Evolutionary conservation across 2,329 filamentous ascomycete genomes (phyloP), one percentile per base, ranked within the genome.

Genomic region (Paraconiothyrium brasiliense): DNA sequence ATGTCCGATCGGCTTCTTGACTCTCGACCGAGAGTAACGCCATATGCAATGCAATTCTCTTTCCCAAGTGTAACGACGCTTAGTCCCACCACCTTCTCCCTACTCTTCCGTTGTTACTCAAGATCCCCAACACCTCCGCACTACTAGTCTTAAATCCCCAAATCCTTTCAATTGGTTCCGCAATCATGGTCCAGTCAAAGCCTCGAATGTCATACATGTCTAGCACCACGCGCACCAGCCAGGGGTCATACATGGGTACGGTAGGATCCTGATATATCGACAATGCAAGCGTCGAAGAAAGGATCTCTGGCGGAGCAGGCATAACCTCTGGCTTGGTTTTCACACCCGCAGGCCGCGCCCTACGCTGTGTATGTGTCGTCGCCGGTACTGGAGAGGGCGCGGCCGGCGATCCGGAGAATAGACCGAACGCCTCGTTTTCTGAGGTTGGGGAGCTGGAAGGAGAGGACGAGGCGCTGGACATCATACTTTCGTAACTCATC

Each of bases 181-280:
- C 72, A 50, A 79, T 77, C n/a, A 67, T 70, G 67, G 70, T 78
- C 77, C 77, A 79, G 56, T 73, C 72, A n/a, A 78, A 64, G 0
- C 73, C 67, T 4, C 73, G 64, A 8, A 74, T 69, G 58, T 79
- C 77, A 58, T 72, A 72, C 59, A 79, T 61, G 54, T 78, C 74
- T 10, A 79, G 70, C 14, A 79, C 76, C 8, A 75, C 69, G 13
- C 72, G 66, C 6, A 79, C 76, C 14, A 79, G 71, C 74, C 72
- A 78, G 14, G 76, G 76, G 43, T 74, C 73, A 52, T 72, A 71
- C 71, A 75, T 76, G 1, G 70, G 67, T 16, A 62, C 67, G 11
- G 57, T 60, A 1, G 66, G 55, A 44, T 77, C 76, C 56, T 77
- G 75, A 54, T 75, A 76, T 0, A 73, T 66, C 24, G 72, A 70